A percentile compares a stretch with the other conserved stretches of the same genome.
Conservation (phyloP, 106 monocot genomes). For the Posidonia australis region DNA sequence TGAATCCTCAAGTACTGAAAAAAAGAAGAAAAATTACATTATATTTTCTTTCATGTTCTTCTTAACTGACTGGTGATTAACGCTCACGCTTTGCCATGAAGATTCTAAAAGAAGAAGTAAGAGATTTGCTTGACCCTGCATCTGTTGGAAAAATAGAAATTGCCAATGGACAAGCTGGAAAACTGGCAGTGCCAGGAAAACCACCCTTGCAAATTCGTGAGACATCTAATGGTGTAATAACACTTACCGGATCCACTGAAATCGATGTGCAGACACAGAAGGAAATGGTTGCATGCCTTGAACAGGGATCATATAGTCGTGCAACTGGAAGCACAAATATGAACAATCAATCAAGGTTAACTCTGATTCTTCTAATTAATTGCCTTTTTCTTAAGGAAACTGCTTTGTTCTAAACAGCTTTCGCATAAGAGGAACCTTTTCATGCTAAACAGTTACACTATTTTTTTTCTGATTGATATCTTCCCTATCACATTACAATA, state of each 20-base stretch:
- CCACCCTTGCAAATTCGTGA: conserved; percentile 92
- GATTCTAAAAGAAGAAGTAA: conserved; percentile 99
- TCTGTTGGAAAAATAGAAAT: conserved; percentile 42
- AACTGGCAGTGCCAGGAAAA: conserved; percentile 58
- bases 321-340: conserved; percentile 99
- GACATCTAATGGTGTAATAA: conserved; percentile 93
- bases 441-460: too few relatives aligned
- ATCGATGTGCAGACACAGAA: conserved; percentile 67
- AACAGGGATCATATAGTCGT: conserved; percentile 77
- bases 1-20: too few relatives aligned
- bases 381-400: not conserved
- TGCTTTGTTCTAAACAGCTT: too few relatives aligned
- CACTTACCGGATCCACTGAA: conserved; percentile 89
- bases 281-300: conserved; percentile 85
- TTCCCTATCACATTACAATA: too few relatives aligned
- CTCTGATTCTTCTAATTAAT: not conserved
- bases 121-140: conserved; percentile 71
- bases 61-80: not conserved
- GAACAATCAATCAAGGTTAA: conserved; percentile 97
- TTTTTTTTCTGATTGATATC: too few relatives aligned
- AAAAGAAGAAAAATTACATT: too few relatives aligned
- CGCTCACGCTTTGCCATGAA: conserved; percentile 20
- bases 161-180: conserved; percentile 52
- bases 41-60: not conserved
- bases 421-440: too few relatives aligned